phyloP scores from a whole-genome alignment of 139 green algal species.

The Tetradesmus obliquus region DNA sequence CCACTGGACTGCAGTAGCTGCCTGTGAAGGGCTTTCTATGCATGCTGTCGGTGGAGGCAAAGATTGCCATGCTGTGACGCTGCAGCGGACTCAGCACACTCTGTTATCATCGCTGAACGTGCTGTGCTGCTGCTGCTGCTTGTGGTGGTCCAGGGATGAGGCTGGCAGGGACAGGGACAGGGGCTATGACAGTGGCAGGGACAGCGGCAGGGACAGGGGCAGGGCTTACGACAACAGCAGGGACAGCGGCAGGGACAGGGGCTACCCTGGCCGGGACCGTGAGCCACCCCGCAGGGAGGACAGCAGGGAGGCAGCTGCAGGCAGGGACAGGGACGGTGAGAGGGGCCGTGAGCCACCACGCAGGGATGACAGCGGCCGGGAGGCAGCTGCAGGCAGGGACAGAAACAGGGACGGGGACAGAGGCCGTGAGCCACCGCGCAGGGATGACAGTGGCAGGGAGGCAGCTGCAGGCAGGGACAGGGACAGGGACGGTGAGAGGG shows the following conservation, averaged over 20 bases:
- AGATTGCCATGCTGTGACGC: too few species aligned
- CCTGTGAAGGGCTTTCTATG: too few species aligned
- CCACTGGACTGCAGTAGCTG: too few species aligned
- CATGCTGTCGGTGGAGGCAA: too few species aligned
- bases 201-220: neutral
- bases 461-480: neutral
- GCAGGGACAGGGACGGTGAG: neutral
- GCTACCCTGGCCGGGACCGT: neutral
- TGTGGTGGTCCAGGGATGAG: neutral
- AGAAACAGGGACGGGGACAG: neutral
- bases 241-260: neutral
- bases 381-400: neutral
- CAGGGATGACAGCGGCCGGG: neutral
- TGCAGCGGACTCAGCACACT: too few species aligned
- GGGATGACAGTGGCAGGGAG: neutral
- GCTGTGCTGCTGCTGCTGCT: neutral
- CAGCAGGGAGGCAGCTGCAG: neutral
- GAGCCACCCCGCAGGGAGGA: neutral
- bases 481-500: neutral
- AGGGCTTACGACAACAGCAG: neutral
- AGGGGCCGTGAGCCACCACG: neutral
- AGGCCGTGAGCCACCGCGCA: neutral
- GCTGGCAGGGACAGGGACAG: neutral
- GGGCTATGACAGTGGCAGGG: neutral
- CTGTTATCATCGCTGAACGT: neutral